Base-by-base conservation (phyloP, 2,329 filamentous ascomycete genomes). In the Epichloe sp. region DNA sequence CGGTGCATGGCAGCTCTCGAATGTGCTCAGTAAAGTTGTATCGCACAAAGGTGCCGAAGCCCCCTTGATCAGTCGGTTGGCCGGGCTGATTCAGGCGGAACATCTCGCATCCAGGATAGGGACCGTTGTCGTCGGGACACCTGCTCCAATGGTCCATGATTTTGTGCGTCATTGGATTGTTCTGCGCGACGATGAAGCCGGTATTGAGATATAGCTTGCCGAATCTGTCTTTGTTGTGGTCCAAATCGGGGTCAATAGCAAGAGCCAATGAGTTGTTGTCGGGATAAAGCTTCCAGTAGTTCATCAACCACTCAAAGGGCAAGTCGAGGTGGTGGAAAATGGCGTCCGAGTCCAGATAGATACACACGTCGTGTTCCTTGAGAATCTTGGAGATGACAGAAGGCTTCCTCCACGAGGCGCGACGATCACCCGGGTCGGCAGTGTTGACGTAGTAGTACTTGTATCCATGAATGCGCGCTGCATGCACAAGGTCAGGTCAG, bases 111-210 rank as follows among this genome's bases (percentile, higher is more conserved):
- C 66, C 63, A 44, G 67, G 65, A 53, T 63, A 64, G 54, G 63
- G 66, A 55, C 65, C 65, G 44, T 61, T 58, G 10, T 71, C 68
- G 43, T 69, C 61, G 26, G 70, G 64, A 55, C 70, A 73, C 47
- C 60, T 61, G 36, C 66, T 64, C 75, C 75, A 77, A 44, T 71
- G 72, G 53, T 71, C 67, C 40, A 77, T 64, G 37, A 78, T 73
- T 35, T 71, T 65, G 55, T 69, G 69, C 0, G 72, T 74, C 55
- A 68, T 68, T 15, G 66, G 60, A 56, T 73, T 73, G 60, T 75
- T 75, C 62, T 77, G 74, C 3, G 74, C 69, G 40, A 77, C 63
- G 60, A 77, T 75, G 65, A 77, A 77, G 17, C 74, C 74, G 1
- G 74, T 75, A 64, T 77, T 77, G 57, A 71, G 66, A 66, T 69